Evolutionary conservation across 108 stramenopile genomes (phyloP).

Genomic region (Fragilaria radians): DNA sequence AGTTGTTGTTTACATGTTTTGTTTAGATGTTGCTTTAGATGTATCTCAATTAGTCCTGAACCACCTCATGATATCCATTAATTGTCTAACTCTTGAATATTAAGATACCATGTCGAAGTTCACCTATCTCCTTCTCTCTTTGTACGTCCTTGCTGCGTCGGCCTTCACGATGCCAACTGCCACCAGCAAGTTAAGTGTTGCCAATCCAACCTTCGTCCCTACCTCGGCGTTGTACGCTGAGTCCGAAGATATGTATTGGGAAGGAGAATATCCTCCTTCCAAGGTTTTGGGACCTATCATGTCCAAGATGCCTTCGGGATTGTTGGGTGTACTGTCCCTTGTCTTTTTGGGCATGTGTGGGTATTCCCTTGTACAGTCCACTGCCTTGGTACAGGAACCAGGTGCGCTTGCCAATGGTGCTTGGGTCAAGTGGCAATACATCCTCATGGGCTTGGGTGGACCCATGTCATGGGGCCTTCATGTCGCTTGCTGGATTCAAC

Average conservation of each 20-base stretch:
- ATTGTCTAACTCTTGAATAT: too few species aligned
- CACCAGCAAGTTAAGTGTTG: slow-evolving; percentile 8
- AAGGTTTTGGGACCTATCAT: slow-evolving; percentile 93
- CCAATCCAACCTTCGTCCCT: slow-evolving; percentile 7
- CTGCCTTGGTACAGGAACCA: slow-evolving; percentile 68
- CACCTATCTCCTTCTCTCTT: not conserved
- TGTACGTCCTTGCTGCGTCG: not conserved
- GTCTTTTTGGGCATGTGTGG: slow-evolving; percentile 56
- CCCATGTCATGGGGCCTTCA: slow-evolving; percentile 91
- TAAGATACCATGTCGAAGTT: not conserved
- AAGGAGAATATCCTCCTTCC: slow-evolving; percentile 87
- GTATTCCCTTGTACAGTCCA: slow-evolving; percentile 58
- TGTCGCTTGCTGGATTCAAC: slow-evolving; percentile 90
- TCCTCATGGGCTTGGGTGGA: slow-evolving; percentile 75
- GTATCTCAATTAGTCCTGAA: too few species aligned
- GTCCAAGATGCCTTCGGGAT: slow-evolving; percentile 90
- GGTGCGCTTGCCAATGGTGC: slow-evolving; percentile 75
- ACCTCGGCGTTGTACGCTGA: slow-evolving; percentile 37
- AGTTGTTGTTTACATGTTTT: too few species aligned
- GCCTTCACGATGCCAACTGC: not conserved
- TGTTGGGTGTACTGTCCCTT: slow-evolving; percentile 69
- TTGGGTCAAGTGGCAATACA: slow-evolving; percentile 92
- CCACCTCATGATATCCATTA: too few species aligned
- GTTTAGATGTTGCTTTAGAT: too few species aligned
- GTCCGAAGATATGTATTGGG: slow-evolving; percentile 87